Percentiles rank a stretch among this genome's conserved stretches.
Evolutionary conservation across 2,329 filamentous ascomycete species (phyloP).

Genomic region (Diaporthe citrichinensis): DNA sequence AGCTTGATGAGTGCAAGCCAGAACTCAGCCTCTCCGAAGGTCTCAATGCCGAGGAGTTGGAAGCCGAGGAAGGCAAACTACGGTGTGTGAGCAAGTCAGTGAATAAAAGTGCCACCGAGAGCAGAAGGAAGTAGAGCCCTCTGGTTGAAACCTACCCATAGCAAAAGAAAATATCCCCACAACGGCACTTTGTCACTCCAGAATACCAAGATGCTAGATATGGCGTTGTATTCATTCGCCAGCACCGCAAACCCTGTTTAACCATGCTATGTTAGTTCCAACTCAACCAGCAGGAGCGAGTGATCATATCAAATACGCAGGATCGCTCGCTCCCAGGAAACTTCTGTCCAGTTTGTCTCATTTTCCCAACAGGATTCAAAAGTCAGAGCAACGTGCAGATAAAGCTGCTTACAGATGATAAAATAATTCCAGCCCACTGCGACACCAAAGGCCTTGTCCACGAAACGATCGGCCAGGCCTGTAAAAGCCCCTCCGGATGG

Average conservation of each 20-base stretch:
- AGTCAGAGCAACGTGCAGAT: not conserved
- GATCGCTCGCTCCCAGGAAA: not conserved
- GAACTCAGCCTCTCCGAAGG: constrained; percentile 85
- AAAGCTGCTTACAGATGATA: constrained; percentile 65
- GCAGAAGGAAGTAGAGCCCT: no score
- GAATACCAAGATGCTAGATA: constrained; percentile 75
- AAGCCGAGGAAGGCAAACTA: constrained; percentile 72
- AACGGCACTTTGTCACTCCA: constrained; percentile 73
- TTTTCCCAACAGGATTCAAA: not conserved
- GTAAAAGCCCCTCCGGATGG: constrained; percentile 80
- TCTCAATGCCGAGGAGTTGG: constrained; percentile 79
- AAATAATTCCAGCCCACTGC: constrained; percentile 82
- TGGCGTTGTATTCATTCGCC: constrained; percentile 80
- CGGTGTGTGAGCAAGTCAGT: constrained; percentile 38
- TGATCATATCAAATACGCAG: not conserved
- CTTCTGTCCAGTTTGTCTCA: no score
- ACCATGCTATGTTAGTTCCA: not conserved
- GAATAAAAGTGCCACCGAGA: not conserved
- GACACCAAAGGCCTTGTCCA: constrained; percentile 78
- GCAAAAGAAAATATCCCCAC: constrained; percentile 80
- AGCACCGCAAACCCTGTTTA: constrained; percentile 65
- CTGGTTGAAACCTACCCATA: constrained; percentile 68
- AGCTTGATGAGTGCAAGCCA: constrained; percentile 84
- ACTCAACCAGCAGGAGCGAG: not conserved
- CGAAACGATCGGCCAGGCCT: constrained; percentile 78